Evolutionary conservation across 208 protist genomes (phyloP), one percentile per base, ranked within the genome.

Genomic region (Herpetomonas tarakana): DNA sequence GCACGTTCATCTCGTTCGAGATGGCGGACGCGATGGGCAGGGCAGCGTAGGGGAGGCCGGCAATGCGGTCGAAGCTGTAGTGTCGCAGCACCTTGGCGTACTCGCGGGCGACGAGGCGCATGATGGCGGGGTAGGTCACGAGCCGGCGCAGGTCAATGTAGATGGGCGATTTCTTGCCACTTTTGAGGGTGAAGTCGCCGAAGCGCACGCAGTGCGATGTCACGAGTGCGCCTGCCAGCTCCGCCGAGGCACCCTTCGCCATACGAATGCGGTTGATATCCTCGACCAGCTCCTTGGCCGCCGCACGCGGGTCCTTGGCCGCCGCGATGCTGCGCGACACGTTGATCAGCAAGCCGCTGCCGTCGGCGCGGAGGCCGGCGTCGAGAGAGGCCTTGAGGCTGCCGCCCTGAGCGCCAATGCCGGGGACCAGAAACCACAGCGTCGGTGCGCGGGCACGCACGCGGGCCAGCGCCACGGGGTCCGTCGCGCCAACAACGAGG

Each of bases 71-170:
- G 62, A 94, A 92, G 46, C 75, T 64, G 69, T 89, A 83, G 49
- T 60, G 45, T 22, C 81, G 74, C 63, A 91, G 68, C 41, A 91
- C 69, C 51, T 75, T 61, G 3, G 83, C 83, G 70, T 92, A 92
- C 71, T 87, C 79, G 50, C 80, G 76, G 19, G 88, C 88, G 24
- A 92, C 85, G 26, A 86, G 72, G 26, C 78, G 75, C 75, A 96
- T 75, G 45, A 96, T 86, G 18, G 25, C 53, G 21, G 96, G 92
- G 73, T 86, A 93, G 11, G 88, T 96, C 22, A 96, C 87, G 21
- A 97, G 74, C 24, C 93, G 87, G 51, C 97, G 82, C 6, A 98
- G 83, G 74, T 98, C 97, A 11, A 98, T 86, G 76, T 98, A 98
- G 56, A 98, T 96, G 24, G 96, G 96, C 30, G 94, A 98, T 27